These are phyloP conservation scores for Ceratopteris richardii DNA, from an alignment of 75 land plant genomes.

Conservation along the genomic window DNA sequence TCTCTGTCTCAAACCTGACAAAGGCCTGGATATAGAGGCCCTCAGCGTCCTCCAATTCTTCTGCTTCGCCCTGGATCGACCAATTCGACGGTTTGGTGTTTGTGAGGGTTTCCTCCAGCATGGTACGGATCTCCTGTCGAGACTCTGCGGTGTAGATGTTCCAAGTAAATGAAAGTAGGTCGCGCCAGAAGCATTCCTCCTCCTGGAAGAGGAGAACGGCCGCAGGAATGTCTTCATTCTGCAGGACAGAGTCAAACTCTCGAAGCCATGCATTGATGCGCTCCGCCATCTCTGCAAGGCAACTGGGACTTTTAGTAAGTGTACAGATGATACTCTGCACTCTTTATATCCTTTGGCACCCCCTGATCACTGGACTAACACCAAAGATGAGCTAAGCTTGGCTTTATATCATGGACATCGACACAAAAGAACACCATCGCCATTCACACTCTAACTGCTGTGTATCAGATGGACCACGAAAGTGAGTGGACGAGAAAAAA, in stretches of 20 bases:
- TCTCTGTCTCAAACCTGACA: constrained; percentile 4
- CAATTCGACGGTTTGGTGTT: not conserved
- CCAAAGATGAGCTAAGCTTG: no score
- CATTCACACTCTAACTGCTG: no score
- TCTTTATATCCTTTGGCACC: no score
- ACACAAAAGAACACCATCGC: no score
- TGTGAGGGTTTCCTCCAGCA: constrained; percentile 3
- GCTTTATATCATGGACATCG: no score
- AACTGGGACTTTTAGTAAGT: no score
- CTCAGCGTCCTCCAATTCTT: not conserved
- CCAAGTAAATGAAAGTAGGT: constrained; percentile 6
- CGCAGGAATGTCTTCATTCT: not conserved
- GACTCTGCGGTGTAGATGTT: constrained; percentile 8
- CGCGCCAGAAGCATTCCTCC: constrained; percentile 11
- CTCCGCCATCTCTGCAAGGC: constrained; percentile 1
- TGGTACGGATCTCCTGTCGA: not conserved
- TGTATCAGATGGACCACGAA: no score
- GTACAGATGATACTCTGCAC: no score
- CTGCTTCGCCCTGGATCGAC: not conserved
- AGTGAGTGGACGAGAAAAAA: no score
- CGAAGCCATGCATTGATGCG: not conserved
- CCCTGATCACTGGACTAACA: no score
- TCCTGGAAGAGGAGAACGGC: not conserved
- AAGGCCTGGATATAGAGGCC: not conserved
- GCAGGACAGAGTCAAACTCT: not conserved